These are phyloP conservation scores for Pulveroboletus sp. DNA, from an alignment of 1,284 basidiomycete genomes.

Conservation along the genomic window DNA sequence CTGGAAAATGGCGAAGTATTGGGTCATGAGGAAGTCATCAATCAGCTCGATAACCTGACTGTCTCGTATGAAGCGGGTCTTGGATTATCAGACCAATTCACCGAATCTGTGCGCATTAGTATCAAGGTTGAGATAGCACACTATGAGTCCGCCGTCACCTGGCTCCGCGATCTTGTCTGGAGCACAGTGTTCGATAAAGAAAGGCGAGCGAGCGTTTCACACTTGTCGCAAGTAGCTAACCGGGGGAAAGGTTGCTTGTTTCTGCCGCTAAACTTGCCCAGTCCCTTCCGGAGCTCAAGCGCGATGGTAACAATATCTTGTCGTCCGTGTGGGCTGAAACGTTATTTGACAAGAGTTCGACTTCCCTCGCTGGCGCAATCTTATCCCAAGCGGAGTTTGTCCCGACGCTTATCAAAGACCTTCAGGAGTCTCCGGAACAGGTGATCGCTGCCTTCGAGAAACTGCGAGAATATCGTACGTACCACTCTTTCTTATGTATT, in stretches of 20 bases:
- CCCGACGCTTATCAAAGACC: constrained; percentile 68
- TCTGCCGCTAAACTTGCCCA: constrained; percentile 89
- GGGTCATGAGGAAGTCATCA: constrained; percentile 87
- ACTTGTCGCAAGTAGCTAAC: constrained; percentile 7
- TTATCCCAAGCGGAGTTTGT: constrained; percentile 78
- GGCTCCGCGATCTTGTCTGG: constrained; percentile 90
- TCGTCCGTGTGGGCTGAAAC: constrained; percentile 70
- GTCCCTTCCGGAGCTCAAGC: constrained; percentile 89
- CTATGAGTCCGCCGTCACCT: constrained; percentile 82
- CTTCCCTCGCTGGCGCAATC: constrained; percentile 69
- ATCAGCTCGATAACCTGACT: constrained; percentile 88
- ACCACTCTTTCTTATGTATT: background rate
- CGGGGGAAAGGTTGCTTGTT: constrained; percentile 66
- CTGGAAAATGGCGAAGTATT: constrained; percentile 68
- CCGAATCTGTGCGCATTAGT: constrained; percentile 73
- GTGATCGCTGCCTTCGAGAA: constrained; percentile 75
- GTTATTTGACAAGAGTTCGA: constrained; percentile 71
- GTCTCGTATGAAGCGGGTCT: constrained; percentile 81
- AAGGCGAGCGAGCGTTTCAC: constrained; percentile 44
- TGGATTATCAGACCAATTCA: constrained; percentile 68
- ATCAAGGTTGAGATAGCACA: constrained; percentile 82
- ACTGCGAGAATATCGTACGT: constrained; percentile 66
- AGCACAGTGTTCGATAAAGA: constrained; percentile 82
- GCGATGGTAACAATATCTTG: constrained; percentile 83
- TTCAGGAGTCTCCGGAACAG: constrained; percentile 72